phyloP scores from a whole-genome alignment of 2,329 filamentous ascomycete genomes.

The Pseudocercospora vitis region DNA sequence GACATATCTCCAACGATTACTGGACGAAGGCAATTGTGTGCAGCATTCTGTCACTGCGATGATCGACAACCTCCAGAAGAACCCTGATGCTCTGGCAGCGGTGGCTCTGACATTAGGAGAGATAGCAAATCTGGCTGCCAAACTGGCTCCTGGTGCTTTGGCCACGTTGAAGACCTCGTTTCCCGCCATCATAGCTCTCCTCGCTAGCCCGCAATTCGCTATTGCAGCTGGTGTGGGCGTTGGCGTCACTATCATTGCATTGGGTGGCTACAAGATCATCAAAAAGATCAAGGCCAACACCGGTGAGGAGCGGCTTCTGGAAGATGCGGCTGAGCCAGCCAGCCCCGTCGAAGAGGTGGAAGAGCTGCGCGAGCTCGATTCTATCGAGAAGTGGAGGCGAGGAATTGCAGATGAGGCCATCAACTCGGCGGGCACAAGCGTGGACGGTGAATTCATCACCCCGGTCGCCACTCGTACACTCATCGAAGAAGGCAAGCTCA shows the following conservation, averaged over 20 bases:
- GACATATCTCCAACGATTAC: constrained; percentile 69
- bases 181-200: constrained; percentile 80
- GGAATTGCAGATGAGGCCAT: constrained; percentile 61
- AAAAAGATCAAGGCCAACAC: constrained; percentile 68
- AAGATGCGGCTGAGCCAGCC: constrained; percentile 19
- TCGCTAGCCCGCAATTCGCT: constrained; percentile 89
- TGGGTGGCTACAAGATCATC: constrained; percentile 96
- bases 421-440: constrained; percentile 57
- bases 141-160: constrained; percentile 81
- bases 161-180: constrained; percentile 74
- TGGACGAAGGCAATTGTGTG: constrained; percentile 85
- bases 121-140: constrained; percentile 76
- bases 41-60: constrained; percentile 81
- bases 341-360: constrained; percentile 46
- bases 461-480: constrained; percentile 53
- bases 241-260: constrained; percentile 91
- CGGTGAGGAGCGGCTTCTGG: constrained; percentile 24
- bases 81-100: constrained; percentile 87
- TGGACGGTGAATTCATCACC: constrained; percentile 66
- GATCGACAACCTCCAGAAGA: constrained; percentile 76
- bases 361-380: constrained; percentile 58
- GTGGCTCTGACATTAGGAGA: constrained; percentile 91
- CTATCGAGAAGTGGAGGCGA: constrained; percentile 63
- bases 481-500: constrained; percentile 47
- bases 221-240: constrained; percentile 87